Percentiles rank a stretch among this genome's conserved stretches.
Conservation (phyloP, 2,329 filamentous ascomycete genomes). For the Neophaeococcomyces mojaviensis region DNA sequence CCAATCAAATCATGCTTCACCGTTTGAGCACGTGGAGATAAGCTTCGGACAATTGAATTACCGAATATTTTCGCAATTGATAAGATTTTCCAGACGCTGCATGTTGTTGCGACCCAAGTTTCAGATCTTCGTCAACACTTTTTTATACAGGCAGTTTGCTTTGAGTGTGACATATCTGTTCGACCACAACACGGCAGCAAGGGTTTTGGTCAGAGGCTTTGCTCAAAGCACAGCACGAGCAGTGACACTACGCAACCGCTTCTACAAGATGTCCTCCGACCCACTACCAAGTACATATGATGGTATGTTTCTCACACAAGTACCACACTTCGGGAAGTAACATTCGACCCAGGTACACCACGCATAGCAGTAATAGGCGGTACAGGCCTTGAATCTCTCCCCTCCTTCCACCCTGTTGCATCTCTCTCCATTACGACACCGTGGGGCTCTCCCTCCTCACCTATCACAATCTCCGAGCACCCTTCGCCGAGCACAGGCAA, state of each 20-base stretch:
- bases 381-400: conserved; percentile 81
- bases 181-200: conserved; percentile 1
- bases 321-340: too few relatives aligned
- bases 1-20: conserved; percentile 1
- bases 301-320: neutral
- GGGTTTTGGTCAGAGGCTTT: neutral
- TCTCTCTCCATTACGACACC: conserved; percentile 70
- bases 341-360: conserved; percentile 54
- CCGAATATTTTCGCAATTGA: neutral
- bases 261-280: conserved; percentile 8
- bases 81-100: neutral
- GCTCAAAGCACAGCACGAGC: neutral
- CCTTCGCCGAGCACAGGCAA: conserved; percentile 59
- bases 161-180: neutral
- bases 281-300: conserved; percentile 4
- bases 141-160: neutral
- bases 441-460: conserved; percentile 73
- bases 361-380: conserved; percentile 87
- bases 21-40: neutral
- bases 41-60: neutral
- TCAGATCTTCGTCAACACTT: neutral
- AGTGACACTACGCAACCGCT: conserved; percentile 6
- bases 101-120: neutral
- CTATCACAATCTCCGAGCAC: conserved; percentile 84
- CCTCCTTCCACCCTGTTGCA: conserved; percentile 78